Evolutionary conservation across 2,329 filamentous ascomycete species (phyloP), one percentile per base, ranked within the genome.

Genomic region (Xylariales sp.): DNA sequence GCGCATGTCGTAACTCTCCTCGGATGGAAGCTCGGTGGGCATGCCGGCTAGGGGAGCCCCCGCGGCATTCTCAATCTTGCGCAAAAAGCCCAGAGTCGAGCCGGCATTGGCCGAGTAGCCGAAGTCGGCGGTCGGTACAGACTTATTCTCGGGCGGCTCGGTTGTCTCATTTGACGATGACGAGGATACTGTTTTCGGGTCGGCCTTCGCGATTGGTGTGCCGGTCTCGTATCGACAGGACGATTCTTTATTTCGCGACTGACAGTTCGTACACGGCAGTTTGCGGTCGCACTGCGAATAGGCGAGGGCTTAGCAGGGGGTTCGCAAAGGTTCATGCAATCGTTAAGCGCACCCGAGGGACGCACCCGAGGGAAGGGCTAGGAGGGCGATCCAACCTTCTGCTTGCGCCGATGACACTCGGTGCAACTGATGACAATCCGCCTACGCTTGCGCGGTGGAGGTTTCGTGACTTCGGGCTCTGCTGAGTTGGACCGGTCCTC

Each of bases 401-500:
- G 87, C 75, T 90, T 90, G 67, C 88, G 83, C 68, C 88, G 82
- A 77, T 90, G 88, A 71, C 88, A 90, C 75, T 90, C 88, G 10
- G 84, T 87, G 72, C 88, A 90, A 7, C 87, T 89, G 65, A 90
- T 87, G 52, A 90, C 86, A 49, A 87, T 81, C 46, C 88, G 83
- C 73, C 86, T 84, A 71, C 88, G 82, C 78, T 90, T 90, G 64
- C 85, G 83, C 4, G 84, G 82, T 18, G 83, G 82, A 48, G 77
- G 80, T 68, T 78, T 80, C 59, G 61, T 45, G 53, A 30, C 39
- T 48, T 66, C 62, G 10, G 55, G 18, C n/a, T 65, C 65, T 36
- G 68, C 65, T 36, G 68, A 49, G 32, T 45, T 52, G 5, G 56
- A 45, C 30, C 69, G 68, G 30, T 74, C 71, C 52, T 73, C 71